These are phyloP conservation scores for Chernovozyma aurita DNA, from an alignment of 1,139 yeast species.

Conservation along the genomic window DNA sequence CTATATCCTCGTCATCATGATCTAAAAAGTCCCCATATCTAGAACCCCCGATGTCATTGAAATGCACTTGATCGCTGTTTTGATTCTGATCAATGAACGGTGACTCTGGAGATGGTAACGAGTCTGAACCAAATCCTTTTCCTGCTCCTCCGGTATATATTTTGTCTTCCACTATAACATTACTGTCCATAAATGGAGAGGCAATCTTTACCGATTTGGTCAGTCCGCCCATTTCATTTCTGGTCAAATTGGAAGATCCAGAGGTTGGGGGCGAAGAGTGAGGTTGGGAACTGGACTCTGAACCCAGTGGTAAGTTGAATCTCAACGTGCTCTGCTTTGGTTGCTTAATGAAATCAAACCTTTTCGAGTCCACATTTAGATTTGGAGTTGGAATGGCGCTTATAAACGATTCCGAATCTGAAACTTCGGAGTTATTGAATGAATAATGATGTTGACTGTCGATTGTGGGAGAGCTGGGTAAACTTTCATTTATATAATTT, in stretches of 20 bases:
- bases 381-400: conserved; percentile 28
- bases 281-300: too few species aligned
- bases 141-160: conserved; percentile 9
- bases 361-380: conserved; percentile 13
- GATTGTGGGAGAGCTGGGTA: too few species aligned
- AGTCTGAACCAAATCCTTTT: too few species aligned
- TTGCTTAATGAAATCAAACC: background rate
- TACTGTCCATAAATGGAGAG: conserved; percentile 25
- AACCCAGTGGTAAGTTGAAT: conserved; percentile 22
- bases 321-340: conserved; percentile 16
- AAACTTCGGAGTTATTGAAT: conserved; percentile 3
- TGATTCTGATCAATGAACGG: conserved; percentile 15
- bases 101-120: conserved; percentile 9
- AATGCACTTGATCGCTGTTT: background rate
- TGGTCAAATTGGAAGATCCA: too few species aligned
- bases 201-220: conserved; percentile 5
- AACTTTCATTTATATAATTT: too few species aligned
- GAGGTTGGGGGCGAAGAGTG: conserved; percentile 5
- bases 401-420: conserved; percentile 7
- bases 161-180: conserved; percentile 19
- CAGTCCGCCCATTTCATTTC: too few species aligned
- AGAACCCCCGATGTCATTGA: background rate
- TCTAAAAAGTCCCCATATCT: too few species aligned
- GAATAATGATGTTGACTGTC: too few species aligned
- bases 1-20: too few species aligned